A percentile compares a stretch with the other conserved stretches of the same genome.
phyloP scores from a whole-genome alignment of 495 filamentous ascomycete genomes.

The Penicillium odoratum region DNA sequence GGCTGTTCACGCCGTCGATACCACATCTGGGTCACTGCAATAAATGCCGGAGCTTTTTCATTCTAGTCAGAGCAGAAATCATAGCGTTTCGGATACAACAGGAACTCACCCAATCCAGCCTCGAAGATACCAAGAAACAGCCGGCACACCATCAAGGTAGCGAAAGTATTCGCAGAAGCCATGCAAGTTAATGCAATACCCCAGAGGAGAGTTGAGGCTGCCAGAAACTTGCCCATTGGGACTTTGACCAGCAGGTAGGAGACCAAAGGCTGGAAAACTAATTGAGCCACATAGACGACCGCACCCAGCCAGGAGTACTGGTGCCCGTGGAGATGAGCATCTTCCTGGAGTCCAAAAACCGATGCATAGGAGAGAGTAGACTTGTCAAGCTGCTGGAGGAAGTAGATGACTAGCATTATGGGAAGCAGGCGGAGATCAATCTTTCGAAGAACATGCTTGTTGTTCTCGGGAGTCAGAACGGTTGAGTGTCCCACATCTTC shows the following conservation, averaged over 20 bases:
- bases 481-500: slow-evolving; percentile 39
- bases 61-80: not conserved
- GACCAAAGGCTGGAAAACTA: slow-evolving; percentile 45
- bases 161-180: slow-evolving; percentile 57
- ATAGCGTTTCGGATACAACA: not conserved
- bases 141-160: slow-evolving; percentile 54
- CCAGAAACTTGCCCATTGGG: slow-evolving; percentile 52
- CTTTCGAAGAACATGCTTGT: slow-evolving; percentile 49
- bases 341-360: slow-evolving; percentile 49
- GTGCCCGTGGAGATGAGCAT: slow-evolving; percentile 45
- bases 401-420: slow-evolving; percentile 44
- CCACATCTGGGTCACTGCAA: slow-evolving; percentile 65
- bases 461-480: slow-evolving; percentile 53
- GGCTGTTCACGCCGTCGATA: slow-evolving; percentile 61
- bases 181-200: slow-evolving; percentile 54
- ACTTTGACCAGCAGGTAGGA: slow-evolving; percentile 43
- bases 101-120: slow-evolving; percentile 40
- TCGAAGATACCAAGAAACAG: slow-evolving; percentile 67
- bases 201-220: slow-evolving; percentile 60
- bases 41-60: slow-evolving; percentile 54
- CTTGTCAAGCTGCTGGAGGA: slow-evolving; percentile 59
- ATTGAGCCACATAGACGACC: slow-evolving; percentile 51
- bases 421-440: slow-evolving; percentile 58
- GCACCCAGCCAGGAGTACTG: slow-evolving; percentile 55
- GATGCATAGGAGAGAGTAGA: slow-evolving; percentile 56